Conservation (phyloP, 129 eudicot genomes). For the Helianthus tuberosus region DNA sequence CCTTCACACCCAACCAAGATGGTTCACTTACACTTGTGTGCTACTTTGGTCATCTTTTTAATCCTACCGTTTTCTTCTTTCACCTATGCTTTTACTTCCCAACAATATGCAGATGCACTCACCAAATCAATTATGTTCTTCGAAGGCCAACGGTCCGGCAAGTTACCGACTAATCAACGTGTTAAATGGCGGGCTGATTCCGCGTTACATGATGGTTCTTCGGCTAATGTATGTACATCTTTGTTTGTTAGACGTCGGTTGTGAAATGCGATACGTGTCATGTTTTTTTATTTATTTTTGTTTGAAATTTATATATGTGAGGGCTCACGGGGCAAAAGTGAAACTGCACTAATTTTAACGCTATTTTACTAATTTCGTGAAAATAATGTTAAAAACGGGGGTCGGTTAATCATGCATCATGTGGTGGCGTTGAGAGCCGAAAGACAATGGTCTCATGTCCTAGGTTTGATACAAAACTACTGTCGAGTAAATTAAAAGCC, state of each 20-base stretch:
- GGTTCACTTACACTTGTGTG: slow-evolving; percentile 14
- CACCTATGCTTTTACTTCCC: slow-evolving; percentile 55
- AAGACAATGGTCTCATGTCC: no score
- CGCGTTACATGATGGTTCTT: slow-evolving; percentile 82
- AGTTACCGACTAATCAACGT: slow-evolving; percentile 63
- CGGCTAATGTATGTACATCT: slow-evolving; percentile 47
- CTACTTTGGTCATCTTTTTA: slow-evolving; percentile 26
- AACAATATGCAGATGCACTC: slow-evolving; percentile 69
- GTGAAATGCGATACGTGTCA: background rate
- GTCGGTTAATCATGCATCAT: no score
- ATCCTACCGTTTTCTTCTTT: slow-evolving; percentile 30
- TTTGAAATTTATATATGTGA: no score
- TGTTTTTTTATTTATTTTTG: no score
- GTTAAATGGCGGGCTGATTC: slow-evolving; percentile 82
- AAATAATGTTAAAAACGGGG: no score
- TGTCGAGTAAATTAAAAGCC: no score
- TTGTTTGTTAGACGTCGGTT: background rate
- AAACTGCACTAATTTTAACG: no score
- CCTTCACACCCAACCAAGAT: slow-evolving; percentile 12
- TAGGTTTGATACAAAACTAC: no score
- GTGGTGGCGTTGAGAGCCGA: no score
- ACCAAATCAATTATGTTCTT: slow-evolving; percentile 79
- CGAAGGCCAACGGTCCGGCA: slow-evolving; percentile 91
- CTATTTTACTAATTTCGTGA: no score
- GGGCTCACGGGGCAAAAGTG: no score